Evolutionary conservation across 2,329 filamentous ascomycete species (phyloP).

Genomic region (Fusarium domesticum): DNA sequence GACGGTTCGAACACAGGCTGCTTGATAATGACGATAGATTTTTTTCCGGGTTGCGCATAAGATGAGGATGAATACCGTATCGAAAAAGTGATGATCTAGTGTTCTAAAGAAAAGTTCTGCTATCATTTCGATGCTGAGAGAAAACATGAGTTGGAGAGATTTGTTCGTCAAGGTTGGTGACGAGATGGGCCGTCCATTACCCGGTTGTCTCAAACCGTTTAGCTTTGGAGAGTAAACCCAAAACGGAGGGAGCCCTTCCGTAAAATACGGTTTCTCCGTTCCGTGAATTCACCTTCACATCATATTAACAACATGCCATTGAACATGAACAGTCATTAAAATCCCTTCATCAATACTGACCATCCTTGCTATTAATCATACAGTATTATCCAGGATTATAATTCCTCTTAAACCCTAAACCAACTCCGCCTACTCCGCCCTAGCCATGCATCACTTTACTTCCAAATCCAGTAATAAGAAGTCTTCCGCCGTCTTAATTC

Average conservation of each 20-base stretch:
- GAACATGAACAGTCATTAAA: too few relatives aligned
- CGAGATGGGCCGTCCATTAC: not conserved
- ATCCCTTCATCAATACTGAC: too few relatives aligned
- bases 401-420: too few relatives aligned
- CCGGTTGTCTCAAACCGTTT: not conserved
- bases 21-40: not conserved
- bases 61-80: not conserved
- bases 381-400: too few relatives aligned
- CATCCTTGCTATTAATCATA: too few relatives aligned
- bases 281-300: too few relatives aligned
- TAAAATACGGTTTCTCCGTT: not conserved
- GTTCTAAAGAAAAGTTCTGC: not conserved
- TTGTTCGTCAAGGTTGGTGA: not conserved
- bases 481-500: too few relatives aligned
- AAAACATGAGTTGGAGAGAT: not conserved
- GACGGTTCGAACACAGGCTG: constrained; percentile 26
- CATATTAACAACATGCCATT: too few relatives aligned
- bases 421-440: too few relatives aligned
- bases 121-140: not conserved
- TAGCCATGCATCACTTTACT: too few relatives aligned
- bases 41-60: constrained; percentile 6
- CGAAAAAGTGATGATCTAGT: not conserved
- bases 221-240: too few relatives aligned
- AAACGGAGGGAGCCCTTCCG: too few relatives aligned
- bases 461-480: not conserved